phyloP scores from a whole-genome alignment of 805 yeast species.

The Saccharomycopsis guyanensis region DNA sequence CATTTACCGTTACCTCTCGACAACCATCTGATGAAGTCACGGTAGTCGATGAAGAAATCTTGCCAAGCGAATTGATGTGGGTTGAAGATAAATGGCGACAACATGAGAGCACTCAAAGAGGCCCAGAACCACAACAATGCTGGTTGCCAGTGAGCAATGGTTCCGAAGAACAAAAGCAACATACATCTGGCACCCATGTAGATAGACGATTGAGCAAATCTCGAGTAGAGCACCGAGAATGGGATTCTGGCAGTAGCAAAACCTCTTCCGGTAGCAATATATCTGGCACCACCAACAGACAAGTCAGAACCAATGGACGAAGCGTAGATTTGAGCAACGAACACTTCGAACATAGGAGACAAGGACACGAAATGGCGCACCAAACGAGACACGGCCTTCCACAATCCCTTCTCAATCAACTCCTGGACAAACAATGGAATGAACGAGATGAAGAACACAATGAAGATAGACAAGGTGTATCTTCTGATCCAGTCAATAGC shows the following conservation, averaged over 20 bases:
- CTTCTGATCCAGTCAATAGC: conserved; percentile 86
- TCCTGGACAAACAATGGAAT: conserved; percentile 85
- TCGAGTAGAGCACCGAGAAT: conserved; percentile 64
- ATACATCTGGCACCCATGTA: conserved; percentile 69
- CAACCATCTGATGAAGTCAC: conserved; percentile 63
- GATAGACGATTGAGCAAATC: conserved; percentile 69
- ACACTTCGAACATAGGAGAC: conserved; percentile 90
- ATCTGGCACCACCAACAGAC: conserved; percentile 85
- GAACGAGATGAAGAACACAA: conserved; percentile 88
- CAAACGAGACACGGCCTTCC: conserved; percentile 66
- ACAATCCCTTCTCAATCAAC: conserved; percentile 72
- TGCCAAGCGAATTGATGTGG: conserved; percentile 68
- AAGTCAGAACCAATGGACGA: conserved; percentile 67
- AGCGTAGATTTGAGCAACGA: conserved; percentile 90
- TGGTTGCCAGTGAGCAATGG: conserved; percentile 75
- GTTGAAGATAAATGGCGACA: conserved; percentile 69
- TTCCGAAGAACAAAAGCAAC: conserved; percentile 65
- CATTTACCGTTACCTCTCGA: conserved; percentile 67
- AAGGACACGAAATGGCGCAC: conserved; percentile 70
- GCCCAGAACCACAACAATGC: conserved; percentile 70
- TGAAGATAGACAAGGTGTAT: conserved; percentile 82
- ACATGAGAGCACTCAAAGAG: conserved; percentile 54
- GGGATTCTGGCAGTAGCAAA: conserved; percentile 80
- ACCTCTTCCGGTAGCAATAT: conserved; percentile 90
- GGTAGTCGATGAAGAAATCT: conserved; percentile 67